Percentiles rank a stretch among this genome's conserved stretches.
These are phyloP conservation scores for Exophiala sp. DNA, from an alignment of 2,329 filamentous ascomycete genomes.

Conservation along the genomic window DNA sequence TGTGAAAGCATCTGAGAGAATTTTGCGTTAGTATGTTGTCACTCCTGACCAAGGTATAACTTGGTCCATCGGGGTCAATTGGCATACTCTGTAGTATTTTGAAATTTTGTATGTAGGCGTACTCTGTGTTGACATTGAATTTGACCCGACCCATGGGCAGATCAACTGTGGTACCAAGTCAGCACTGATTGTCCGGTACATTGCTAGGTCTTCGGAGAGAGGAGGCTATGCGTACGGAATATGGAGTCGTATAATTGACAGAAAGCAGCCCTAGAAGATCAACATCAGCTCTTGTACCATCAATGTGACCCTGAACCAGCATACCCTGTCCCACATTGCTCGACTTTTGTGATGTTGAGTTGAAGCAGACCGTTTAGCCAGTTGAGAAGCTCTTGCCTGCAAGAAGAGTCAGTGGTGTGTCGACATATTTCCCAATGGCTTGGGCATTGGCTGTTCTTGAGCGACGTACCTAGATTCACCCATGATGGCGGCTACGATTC, in stretches of 20 bases:
- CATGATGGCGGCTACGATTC: slow-evolving; percentile 45
- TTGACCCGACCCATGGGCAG: slow-evolving; percentile 94
- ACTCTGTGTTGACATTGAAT: slow-evolving; percentile 97
- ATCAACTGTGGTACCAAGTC: slow-evolving; percentile 55
- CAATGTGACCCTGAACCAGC: slow-evolving; percentile 31
- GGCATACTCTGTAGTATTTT: slow-evolving; percentile 89
- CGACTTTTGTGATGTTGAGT: slow-evolving; percentile 97
- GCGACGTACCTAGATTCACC: slow-evolving; percentile 59
- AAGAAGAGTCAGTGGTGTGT: slow-evolving; percentile 5
- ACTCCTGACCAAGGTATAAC: background rate
- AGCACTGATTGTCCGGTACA: slow-evolving; percentile 2
- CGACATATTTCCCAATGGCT: slow-evolving; percentile 9
- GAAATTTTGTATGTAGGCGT: slow-evolving; percentile 97
- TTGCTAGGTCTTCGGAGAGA: background rate
- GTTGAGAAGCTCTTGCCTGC: slow-evolving; percentile 88
- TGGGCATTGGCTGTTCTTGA: background rate
- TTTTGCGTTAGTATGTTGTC: background rate
- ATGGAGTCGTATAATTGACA: slow-evolving; percentile 99
- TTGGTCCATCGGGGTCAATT: background rate
- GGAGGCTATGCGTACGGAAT: slow-evolving; percentile 59
- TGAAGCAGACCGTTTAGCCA: slow-evolving; percentile 98
- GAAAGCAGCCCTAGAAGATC: slow-evolving; percentile 57
- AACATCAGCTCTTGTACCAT: slow-evolving; percentile 9
- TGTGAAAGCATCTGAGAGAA: slow-evolving; percentile 64
- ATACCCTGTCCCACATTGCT: slow-evolving; percentile 98